phyloP scores from a whole-genome alignment of 116 monocot genomes.

The Dioscorea cayenensis region DNA sequence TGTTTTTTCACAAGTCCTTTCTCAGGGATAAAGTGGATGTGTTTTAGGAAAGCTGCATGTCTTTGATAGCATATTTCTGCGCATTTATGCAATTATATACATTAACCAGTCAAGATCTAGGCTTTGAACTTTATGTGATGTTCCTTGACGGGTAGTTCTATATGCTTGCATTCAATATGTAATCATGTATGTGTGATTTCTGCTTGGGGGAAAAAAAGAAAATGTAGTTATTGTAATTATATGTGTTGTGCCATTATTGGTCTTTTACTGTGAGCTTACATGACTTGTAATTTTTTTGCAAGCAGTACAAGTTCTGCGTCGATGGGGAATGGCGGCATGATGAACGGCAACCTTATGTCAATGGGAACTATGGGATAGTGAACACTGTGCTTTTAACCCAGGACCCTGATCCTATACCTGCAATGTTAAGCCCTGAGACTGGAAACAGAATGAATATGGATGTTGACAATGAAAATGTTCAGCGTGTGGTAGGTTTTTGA shows the following conservation, averaged over 20 bases:
- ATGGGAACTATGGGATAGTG: constrained; percentile 58
- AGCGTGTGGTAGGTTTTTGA: constrained; percentile 41
- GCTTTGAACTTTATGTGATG: neutral
- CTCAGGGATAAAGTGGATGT: too few relatives aligned
- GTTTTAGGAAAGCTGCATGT: neutral
- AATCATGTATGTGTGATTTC: too few relatives aligned
- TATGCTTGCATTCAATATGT: neutral
- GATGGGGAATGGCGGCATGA: constrained; percentile 79
- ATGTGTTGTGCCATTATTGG: neutral
- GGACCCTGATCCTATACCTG: constrained; percentile 29
- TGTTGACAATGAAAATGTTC: constrained; percentile 50
- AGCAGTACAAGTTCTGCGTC: constrained; percentile 79
- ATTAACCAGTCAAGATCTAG: neutral
- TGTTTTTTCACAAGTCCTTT: neutral
- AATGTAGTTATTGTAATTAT: too few relatives aligned
- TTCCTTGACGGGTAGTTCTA: neutral
- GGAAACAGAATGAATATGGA: constrained; percentile 53
- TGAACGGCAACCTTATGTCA: constrained; percentile 47
- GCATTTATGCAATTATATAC: neutral
- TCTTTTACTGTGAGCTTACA: neutral
- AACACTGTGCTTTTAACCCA: constrained; percentile 48
- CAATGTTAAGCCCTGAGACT: constrained; percentile 29
- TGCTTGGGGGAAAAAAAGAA: too few relatives aligned
- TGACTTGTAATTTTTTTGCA: neutral
- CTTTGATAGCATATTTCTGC: neutral